Evolutionary conservation across 2,329 filamentous ascomycete species (phyloP), one percentile per base, ranked within the genome.

Genomic region (Colletotrichum acutatum): DNA sequence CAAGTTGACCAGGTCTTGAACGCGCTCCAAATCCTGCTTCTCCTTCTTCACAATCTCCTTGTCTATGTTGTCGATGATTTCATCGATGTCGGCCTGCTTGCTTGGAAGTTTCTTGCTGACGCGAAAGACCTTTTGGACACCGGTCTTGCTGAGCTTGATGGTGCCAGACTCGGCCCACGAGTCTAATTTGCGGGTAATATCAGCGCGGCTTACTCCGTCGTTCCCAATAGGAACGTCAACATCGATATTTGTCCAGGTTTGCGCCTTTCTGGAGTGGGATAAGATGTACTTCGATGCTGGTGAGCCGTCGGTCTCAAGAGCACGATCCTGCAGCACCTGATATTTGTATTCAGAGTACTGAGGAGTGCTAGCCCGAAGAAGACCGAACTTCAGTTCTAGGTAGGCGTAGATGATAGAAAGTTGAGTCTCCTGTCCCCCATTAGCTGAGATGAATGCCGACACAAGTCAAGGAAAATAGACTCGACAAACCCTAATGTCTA

Each of bases 341-440:
- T 71, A 92, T 37, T 83, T 84, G 78, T 91, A 92, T 1, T 84
- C 82, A 8, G 84, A 86, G 72, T 91, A 92, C 53, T 90, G 87
- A 0, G 86, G 89, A 0, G 86, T 91, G 22, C 85, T 87, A 19
- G 86, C 89, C 26, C 90, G 85, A 34, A 92, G 83, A 0, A 91
- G 81, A 0, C 83, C 82, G 72, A 90, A 91, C 3, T 86, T 86
- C 5, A 92, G 82, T 76, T 92, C 90, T 1, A 92, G 81, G n/a
- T 88, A 86, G 0, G 90, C 89, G 64, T 90, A 90, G 19, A 92
- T 85, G 63, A 89, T 87, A 52, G 70, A 72, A 28, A 72, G 22
- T 32, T 72, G 70, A 1, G 66, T 72, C 58, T 72, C 70, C 70
- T 72, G 24, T 4, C 6, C 2, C 5, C 1, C 3, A 1, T 62